Evolutionary conservation across 1,139 yeast genomes (phyloP).

Genomic region (Lodderomyces margitis): DNA sequence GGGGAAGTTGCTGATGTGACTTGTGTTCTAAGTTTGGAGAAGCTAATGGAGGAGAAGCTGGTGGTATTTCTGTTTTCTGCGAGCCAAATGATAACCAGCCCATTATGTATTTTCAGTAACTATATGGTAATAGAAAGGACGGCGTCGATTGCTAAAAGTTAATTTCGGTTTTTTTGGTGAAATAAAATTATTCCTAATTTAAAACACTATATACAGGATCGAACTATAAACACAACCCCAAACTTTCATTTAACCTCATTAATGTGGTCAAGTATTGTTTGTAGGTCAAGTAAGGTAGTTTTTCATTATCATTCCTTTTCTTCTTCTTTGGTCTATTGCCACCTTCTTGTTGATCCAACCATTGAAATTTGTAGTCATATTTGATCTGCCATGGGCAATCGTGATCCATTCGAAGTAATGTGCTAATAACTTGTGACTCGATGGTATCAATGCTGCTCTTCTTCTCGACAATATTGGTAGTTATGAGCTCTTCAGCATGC

Average conservation of each 20-base stretch:
- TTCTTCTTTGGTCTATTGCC: neutral
- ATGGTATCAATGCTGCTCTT: conserved; percentile 18
- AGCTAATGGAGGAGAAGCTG: conserved; percentile 5
- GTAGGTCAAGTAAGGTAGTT: conserved; percentile 19
- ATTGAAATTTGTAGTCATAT: conserved; percentile 28
- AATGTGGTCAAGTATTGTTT: conserved; percentile 28
- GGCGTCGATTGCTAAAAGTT: neutral
- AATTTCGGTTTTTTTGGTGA: neutral
- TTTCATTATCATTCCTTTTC: conserved; percentile 9
- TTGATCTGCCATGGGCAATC: conserved; percentile 29
- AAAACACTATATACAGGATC: conserved; percentile 2
- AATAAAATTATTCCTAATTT: neutral
- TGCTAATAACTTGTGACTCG: conserved; percentile 29
- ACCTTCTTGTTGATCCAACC: conserved; percentile 21
- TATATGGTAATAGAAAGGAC: neutral
- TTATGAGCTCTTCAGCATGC: conserved; percentile 15
- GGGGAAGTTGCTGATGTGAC: conserved; percentile 22
- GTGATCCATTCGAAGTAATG: conserved; percentile 32
- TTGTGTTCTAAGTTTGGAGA: conserved; percentile 32
- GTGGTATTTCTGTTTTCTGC: conserved; percentile 5
- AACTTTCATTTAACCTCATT: conserved; percentile 37
- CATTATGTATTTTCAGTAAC: conserved; percentile 7
- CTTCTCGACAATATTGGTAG: conserved; percentile 24
- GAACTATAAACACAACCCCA: conserved; percentile 24
- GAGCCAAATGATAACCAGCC: conserved; percentile 16